These are phyloP conservation scores for Cystofilobasidium macerans DNA, from an alignment of 768 basidiomycete genomes.

Conservation along the genomic window DNA sequence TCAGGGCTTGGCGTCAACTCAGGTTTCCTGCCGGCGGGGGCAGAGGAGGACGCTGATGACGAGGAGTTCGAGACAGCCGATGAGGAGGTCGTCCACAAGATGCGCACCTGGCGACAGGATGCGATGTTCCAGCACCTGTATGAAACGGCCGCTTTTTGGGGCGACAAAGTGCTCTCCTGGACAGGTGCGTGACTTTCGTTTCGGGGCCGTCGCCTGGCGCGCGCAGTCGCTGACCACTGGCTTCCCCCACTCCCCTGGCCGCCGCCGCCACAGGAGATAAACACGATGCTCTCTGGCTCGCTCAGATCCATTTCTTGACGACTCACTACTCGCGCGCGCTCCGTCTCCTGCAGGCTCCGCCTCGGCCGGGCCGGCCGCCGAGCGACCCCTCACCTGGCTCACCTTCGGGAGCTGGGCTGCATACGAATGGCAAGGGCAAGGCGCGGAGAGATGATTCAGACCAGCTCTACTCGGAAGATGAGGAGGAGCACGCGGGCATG, in stretches of 20 bases:
- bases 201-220: no score
- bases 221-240: no score
- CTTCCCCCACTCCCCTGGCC: neutral
- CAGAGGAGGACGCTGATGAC: slow-evolving; percentile 18
- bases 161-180: slow-evolving; percentile 90
- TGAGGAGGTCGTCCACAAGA: slow-evolving; percentile 52
- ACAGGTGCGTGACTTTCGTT: slow-evolving; percentile 71
- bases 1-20: neutral
- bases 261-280: slow-evolving; percentile 57
- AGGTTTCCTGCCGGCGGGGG: neutral
- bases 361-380: slow-evolving; percentile 44
- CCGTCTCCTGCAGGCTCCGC: slow-evolving; percentile 75
- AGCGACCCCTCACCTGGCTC: neutral
- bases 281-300: slow-evolving; percentile 98
- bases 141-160: slow-evolving; percentile 96
- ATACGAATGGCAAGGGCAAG: slow-evolving; percentile 12
- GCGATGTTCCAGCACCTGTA: slow-evolving; percentile 97
- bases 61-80: slow-evolving; percentile 37
- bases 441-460: slow-evolving; percentile 36
- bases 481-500: slow-evolving; percentile 26
- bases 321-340: slow-evolving; percentile 92
- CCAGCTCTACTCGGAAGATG: slow-evolving; percentile 40
- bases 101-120: slow-evolving; percentile 95
- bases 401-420: no score
- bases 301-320: slow-evolving; percentile 92